phyloP scores from a whole-genome alignment of 768 basidiomycete genomes.

The Paxillus involutus region DNA sequence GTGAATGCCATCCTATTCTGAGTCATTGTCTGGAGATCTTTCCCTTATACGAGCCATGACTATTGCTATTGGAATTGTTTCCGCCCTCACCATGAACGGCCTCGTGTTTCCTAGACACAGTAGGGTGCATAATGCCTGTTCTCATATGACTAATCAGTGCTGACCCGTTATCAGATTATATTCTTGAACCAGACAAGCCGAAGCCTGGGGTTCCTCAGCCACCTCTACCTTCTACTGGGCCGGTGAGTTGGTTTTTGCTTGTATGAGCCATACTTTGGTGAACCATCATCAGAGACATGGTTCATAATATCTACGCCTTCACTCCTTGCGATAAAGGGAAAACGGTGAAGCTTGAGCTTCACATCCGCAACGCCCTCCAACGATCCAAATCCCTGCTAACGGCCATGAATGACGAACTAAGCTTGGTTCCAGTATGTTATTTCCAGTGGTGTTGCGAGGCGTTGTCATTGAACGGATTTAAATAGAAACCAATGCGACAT shows the following conservation, averaged over 20 bases:
- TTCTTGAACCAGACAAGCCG: slow-evolving; percentile 41
- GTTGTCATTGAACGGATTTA: neutral
- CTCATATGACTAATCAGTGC: neutral
- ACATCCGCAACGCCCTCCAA: slow-evolving; percentile 41
- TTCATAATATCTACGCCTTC: slow-evolving; percentile 25
- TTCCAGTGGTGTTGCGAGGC: neutral
- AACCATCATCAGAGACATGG: slow-evolving; percentile 33
- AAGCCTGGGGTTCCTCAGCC: slow-evolving; percentile 38
- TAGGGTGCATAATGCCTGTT: slow-evolving; percentile 27
- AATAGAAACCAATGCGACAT: slow-evolving; percentile 46
- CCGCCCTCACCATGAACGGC: slow-evolving; percentile 43
- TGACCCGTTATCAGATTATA: slow-evolving; percentile 30
- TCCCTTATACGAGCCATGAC: slow-evolving; percentile 39
- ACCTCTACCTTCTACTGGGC: slow-evolving; percentile 44
- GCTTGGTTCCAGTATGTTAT: slow-evolving; percentile 45
- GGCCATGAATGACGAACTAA: slow-evolving; percentile 45
- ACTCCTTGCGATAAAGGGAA: slow-evolving; percentile 29
- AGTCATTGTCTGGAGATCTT: slow-evolving; percentile 29
- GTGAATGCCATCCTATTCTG: neutral
- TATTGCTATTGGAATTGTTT: slow-evolving; percentile 46
- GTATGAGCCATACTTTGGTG: neutral
- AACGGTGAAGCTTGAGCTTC: slow-evolving; percentile 38
- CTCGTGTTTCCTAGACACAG: slow-evolving; percentile 48
- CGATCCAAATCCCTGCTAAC: slow-evolving; percentile 37
- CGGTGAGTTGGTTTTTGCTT: slow-evolving; percentile 29